Evolutionary conservation across 441 rosid species (phyloP).

Genomic region (Pelargonium citronellum): DNA sequence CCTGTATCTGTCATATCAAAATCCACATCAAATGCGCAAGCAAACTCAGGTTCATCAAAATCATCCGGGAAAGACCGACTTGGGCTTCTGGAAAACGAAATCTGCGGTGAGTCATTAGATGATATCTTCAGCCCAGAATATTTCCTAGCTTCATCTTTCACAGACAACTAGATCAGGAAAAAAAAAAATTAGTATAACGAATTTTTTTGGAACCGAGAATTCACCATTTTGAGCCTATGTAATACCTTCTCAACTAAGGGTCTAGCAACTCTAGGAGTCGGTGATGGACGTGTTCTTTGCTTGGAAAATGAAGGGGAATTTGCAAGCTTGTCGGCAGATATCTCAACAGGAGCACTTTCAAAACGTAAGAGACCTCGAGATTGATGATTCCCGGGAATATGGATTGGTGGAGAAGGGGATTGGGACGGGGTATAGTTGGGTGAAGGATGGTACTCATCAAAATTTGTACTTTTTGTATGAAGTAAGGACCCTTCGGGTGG

Average conservation of each 20-base stretch:
- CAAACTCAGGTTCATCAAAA: slow-evolving; percentile 63
- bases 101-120: slow-evolving; percentile 40
- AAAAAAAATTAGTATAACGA: not conserved
- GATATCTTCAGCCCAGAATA: slow-evolving; percentile 44
- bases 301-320: slow-evolving; percentile 36
- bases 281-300: slow-evolving; percentile 52
- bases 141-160: slow-evolving; percentile 51
- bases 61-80: slow-evolving; percentile 72
- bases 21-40: slow-evolving; percentile 77
- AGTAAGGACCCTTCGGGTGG: slow-evolving; percentile 45
- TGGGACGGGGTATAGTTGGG: slow-evolving; percentile 64
- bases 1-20: slow-evolving; percentile 52
- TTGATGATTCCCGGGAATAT: slow-evolving; percentile 39
- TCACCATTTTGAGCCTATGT: slow-evolving; percentile 11
- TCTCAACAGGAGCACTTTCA: slow-evolving; percentile 77
- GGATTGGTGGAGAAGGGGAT: slow-evolving; percentile 67
- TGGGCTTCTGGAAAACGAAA: slow-evolving; percentile 64
- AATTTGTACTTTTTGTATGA: slow-evolving; percentile 41
- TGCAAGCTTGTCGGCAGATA: slow-evolving; percentile 40
- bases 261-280: slow-evolving; percentile 36
- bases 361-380: slow-evolving; percentile 44
- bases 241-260: slow-evolving; percentile 59
- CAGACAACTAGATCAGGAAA: slow-evolving; percentile 34
- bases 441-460: slow-evolving; percentile 55
- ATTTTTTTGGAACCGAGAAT: slow-evolving; percentile 6